phyloP scores from a whole-genome alignment of 306 rosid species.

The Mimosa pudica region DNA sequence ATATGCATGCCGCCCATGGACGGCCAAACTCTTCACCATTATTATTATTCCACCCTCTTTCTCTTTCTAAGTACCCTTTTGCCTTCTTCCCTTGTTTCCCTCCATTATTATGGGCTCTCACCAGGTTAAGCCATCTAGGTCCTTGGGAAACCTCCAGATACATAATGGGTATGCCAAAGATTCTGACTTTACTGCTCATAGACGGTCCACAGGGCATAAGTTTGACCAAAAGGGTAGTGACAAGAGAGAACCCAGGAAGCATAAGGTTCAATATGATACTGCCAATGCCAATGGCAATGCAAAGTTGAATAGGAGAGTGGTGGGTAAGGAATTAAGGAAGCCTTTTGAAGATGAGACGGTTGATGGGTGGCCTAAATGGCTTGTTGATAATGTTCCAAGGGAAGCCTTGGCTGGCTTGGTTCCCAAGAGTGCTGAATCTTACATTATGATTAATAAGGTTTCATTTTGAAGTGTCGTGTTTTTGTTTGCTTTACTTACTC shows the following conservation, averaged over 20 bases:
- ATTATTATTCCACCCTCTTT: neutral
- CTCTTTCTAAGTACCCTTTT: neutral
- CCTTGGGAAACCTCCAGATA: neutral
- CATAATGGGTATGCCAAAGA: neutral
- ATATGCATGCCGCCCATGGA: neutral
- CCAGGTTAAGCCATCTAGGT: conserved; percentile 3
- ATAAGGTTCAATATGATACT: neutral
- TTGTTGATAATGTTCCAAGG: conserved; percentile 4
- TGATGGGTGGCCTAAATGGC: conserved; percentile 15
- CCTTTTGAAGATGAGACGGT: conserved; percentile 5
- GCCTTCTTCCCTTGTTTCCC: neutral
- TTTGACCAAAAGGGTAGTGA: neutral
- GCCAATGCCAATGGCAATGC: neutral
- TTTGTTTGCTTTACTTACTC: neutral
- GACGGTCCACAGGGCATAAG: neutral
- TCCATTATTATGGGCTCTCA: neutral
- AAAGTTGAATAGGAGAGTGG: neutral
- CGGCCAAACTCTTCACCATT: neutral
- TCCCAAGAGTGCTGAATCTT: conserved; percentile 13
- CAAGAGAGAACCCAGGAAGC: neutral
- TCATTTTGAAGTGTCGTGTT: neutral
- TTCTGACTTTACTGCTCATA: neutral
- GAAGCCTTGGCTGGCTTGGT: conserved; percentile 1
- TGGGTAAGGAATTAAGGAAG: neutral
- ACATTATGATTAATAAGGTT: neutral